Conservation (phyloP, 768 basidiomycete genomes). For the Mrakia frigida region DNA sequence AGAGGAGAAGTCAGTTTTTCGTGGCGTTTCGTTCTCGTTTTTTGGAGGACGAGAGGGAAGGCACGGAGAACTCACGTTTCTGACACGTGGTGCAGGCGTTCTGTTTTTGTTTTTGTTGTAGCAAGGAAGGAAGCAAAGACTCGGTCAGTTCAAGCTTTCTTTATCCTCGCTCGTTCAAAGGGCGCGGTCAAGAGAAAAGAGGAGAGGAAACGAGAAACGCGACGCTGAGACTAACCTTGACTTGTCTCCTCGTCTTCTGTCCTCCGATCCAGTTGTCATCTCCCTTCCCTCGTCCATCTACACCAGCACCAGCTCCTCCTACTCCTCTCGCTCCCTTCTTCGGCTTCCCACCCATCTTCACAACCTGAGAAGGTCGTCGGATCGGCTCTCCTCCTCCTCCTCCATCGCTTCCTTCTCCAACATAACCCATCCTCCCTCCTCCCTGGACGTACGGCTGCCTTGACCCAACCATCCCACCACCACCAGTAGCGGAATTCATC, state of each 20-base stretch:
- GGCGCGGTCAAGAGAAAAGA: neutral
- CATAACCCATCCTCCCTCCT: neutral
- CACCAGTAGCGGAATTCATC: neutral
- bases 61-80: slow-evolving; percentile 1
- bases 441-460: slow-evolving; percentile 1
- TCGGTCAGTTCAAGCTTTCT: neutral
- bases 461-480: neutral
- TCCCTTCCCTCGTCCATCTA: slow-evolving; percentile 6
- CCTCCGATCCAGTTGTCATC: slow-evolving; percentile 15
- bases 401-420: too few relatives aligned
- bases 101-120: neutral
- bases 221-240: neutral
- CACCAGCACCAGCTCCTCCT: neutral
- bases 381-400: neutral
- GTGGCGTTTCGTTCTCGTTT: neutral
- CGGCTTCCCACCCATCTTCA: neutral
- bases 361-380: neutral
- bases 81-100: slow-evolving; percentile 8
- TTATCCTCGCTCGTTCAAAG: too few relatives aligned
- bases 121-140: neutral
- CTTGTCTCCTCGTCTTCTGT: slow-evolving; percentile 14
- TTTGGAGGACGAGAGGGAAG: neutral
- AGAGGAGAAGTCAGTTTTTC: neutral
- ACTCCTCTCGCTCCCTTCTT: neutral
- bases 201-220: neutral